These are phyloP conservation scores for Lepidopterella palustris DNA, from an alignment of 495 filamentous ascomycete genomes.

Conservation along the genomic window DNA sequence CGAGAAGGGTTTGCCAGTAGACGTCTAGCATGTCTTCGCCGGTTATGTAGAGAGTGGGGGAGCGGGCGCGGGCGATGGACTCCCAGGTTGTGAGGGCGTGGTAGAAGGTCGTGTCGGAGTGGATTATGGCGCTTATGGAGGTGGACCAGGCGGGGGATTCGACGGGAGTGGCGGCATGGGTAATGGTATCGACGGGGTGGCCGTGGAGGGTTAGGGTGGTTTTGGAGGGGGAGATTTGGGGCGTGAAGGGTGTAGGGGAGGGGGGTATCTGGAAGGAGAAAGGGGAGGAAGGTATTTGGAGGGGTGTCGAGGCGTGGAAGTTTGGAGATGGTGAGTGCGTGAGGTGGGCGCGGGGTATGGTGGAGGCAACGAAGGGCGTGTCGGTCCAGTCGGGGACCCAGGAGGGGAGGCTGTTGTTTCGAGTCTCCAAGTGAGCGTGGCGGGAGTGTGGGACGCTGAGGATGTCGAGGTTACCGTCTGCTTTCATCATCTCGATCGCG, in stretches of 20 bases:
- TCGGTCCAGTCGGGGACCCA: slow-evolving; percentile 2
- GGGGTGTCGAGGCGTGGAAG: background rate
- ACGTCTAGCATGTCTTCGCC: background rate
- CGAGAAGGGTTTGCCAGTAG: background rate
- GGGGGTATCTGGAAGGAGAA: background rate
- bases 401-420: background rate
- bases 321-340: background rate
- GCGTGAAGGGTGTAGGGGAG: background rate
- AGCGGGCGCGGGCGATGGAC: background rate
- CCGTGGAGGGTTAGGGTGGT: background rate
- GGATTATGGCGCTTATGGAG: background rate
- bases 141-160: background rate
- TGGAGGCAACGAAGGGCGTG: background rate
- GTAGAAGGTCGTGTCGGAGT: background rate
- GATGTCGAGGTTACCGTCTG: background rate
- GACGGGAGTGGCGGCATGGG: background rate
- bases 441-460: background rate
- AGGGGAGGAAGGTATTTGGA: background rate
- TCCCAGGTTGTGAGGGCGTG: background rate
- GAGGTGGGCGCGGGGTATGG: background rate
- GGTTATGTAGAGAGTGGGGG: background rate
- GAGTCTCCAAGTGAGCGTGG: background rate
- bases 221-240: background rate
- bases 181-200: background rate
- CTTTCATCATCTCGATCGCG: slow-evolving; percentile 2